These are phyloP conservation scores for Linnemannia elongata DNA, from an alignment of 192 early-diverging fungal species.

Conservation along the genomic window DNA sequence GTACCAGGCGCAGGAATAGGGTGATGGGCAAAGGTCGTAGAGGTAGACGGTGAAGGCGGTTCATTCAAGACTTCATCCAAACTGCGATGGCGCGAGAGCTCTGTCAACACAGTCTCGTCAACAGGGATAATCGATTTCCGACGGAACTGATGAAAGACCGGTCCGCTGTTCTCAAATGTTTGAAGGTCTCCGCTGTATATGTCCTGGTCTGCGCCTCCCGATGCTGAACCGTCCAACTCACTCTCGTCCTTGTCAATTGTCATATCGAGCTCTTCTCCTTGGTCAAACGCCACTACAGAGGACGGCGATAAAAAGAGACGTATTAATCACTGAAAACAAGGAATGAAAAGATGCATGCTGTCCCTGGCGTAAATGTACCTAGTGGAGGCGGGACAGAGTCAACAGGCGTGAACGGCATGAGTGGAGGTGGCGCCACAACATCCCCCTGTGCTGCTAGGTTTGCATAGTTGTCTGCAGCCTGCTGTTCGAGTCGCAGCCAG, in stretches of 20 bases:
- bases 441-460: constrained; percentile 18
- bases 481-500: constrained; percentile 82
- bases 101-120: constrained; percentile 68
- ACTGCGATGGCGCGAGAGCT: constrained; percentile 64
- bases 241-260: background rate
- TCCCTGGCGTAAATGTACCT: constrained; percentile 2
- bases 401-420: background rate
- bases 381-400: constrained; percentile 27
- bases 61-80: constrained; percentile 62
- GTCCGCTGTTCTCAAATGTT: constrained; percentile 51
- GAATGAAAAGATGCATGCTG: background rate
- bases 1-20: background rate
- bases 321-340: background rate
- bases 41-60: background rate
- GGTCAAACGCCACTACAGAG: constrained; percentile 8
- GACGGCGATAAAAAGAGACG: background rate
- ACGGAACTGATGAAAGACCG: constrained; percentile 59
- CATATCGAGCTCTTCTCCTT: constrained; percentile 6
- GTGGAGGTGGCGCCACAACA: constrained; percentile 6
- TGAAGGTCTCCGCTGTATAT: constrained; percentile 43
- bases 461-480: constrained; percentile 38
- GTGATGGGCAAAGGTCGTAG: background rate
- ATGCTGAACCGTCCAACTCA: background rate
- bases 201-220: constrained; percentile 10
- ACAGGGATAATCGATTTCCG: constrained; percentile 72